Evolutionary conservation across 2,329 filamentous ascomycete species (phyloP).

Genomic region (Penicillium freii): DNA sequence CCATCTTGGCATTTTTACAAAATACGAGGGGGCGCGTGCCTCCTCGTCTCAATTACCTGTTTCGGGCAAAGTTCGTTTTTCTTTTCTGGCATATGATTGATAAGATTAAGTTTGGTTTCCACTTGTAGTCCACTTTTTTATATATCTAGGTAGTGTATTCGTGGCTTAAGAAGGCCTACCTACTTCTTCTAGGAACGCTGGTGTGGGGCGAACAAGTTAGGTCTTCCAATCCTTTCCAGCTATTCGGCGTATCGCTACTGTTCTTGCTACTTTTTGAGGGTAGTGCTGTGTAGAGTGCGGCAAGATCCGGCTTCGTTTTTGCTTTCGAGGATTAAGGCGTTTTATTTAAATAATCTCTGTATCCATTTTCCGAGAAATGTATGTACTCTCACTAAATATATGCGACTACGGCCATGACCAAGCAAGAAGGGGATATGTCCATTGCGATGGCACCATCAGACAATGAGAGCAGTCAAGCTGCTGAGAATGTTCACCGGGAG

Average conservation of each 20-base stretch:
- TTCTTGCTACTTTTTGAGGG: not conserved
- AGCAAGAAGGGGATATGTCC: constrained; percentile 1
- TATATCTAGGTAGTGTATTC: not conserved
- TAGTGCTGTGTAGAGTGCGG: not conserved
- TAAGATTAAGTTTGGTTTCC: constrained; percentile 2
- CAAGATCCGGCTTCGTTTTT: not conserved
- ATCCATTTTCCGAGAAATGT: not conserved
- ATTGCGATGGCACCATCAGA: not conserved
- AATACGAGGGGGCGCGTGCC: not conserved
- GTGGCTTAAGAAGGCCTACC: not conserved
- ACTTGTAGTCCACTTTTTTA: not conserved
- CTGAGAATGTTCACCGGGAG: not conserved
- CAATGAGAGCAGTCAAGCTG: not conserved
- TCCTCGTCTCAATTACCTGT: not conserved
- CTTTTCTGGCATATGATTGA: not conserved
- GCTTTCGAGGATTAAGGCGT: not conserved
- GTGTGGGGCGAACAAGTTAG: not conserved
- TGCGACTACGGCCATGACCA: not conserved
- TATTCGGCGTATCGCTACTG: not conserved
- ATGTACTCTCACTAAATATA: not conserved
- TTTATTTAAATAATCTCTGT: not conserved
- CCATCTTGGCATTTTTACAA: not conserved
- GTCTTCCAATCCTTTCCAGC: not conserved
- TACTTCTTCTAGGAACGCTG: not conserved
- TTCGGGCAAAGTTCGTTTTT: not conserved